Evolutionary conservation across 768 basidiomycete species (phyloP), one percentile per base, ranked within the genome.

Genomic region (Leccinellum albellum): DNA sequence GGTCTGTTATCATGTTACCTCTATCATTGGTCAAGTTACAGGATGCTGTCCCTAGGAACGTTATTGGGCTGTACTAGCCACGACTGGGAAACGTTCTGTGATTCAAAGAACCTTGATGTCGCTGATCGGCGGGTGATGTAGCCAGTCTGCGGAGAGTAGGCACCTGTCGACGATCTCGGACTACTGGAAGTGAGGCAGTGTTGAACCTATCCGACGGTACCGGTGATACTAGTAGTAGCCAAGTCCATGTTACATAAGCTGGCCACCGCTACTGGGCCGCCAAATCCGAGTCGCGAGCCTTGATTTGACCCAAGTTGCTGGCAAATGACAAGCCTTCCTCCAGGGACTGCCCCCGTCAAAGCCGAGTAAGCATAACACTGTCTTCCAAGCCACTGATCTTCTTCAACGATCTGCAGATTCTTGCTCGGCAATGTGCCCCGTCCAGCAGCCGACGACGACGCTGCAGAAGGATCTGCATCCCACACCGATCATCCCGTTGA

Each of bases 391-490:
- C 0, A 40, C 14, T 17, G 14, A 9, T 37, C 17, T 50, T 15
- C 12, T 4, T 7, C 20, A 51, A 59, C 37, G 3, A n/a, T n/a
- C 10, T n/a, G 17, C 45, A 80, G 82, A 66, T 81, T 73, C 60
- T 66, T 82, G 3, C 60, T 82, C 37, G 63, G 69, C 8, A 51
- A 66, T 23, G 61, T 60, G 13, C 46, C 63, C 10, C 61, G 64
- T 21, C 54, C 71, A 24, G 56, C 67, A 6, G 75, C 72, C 12
- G 82, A 85, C 59, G 85, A 86, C 60, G 83, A 83, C 62, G 79
- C 81, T 15, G 87, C 88, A 2, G 89, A 90, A 62, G 87, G 83
- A 23, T 73, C 75, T 14, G 81, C 79, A 1, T 76, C 74, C 6
- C 64, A 72, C 66, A 54, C 65, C 1, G 54, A 54, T 20, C 60